These are phyloP conservation scores for Fusarium irregulare DNA, from an alignment of 2,329 filamentous ascomycete genomes.

Conservation along the genomic window DNA sequence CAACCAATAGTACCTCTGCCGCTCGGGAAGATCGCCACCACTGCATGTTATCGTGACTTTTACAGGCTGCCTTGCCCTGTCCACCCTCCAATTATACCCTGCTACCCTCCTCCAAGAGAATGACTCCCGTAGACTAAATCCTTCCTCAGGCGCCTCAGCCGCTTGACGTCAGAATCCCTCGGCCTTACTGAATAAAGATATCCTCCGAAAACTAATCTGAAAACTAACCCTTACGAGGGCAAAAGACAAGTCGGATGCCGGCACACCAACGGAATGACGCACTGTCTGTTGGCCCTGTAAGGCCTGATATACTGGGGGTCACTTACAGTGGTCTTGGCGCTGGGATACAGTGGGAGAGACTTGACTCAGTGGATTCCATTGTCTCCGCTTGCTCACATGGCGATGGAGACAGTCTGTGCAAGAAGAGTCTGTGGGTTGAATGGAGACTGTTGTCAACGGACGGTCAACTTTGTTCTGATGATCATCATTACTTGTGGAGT, in stretches of 20 bases:
- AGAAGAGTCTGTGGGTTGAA: background rate
- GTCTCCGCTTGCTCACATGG: conserved; percentile 13
- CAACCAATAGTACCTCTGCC: conserved; percentile 28
- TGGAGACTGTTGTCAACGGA: background rate
- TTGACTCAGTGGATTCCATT: conserved; percentile 24
- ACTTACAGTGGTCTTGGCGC: background rate
- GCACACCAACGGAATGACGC: conserved; percentile 39
- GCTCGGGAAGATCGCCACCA: conserved; percentile 13
- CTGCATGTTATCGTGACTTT: background rate
- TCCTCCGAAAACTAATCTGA: conserved; percentile 22
- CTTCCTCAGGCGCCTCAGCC: conserved; percentile 27
- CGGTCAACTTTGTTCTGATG: conserved; percentile 31
- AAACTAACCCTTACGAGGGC: conserved; percentile 24
- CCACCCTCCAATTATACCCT: background rate
- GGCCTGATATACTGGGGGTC: background rate
- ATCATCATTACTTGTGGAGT: conserved; percentile 35
- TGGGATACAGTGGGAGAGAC: background rate
- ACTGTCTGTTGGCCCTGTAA: conserved; percentile 23
- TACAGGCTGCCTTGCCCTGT: background rate
- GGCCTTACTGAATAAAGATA: conserved; percentile 17
- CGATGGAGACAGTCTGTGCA: background rate
- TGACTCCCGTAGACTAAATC: background rate
- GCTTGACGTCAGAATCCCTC: conserved; percentile 34
- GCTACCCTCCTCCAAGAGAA: background rate
- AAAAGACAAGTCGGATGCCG: conserved; percentile 30